Evolutionary conservation across 2,329 filamentous ascomycete species (phyloP), one percentile per base, ranked within the genome.

Genomic region (Aureobasidium lini): DNA sequence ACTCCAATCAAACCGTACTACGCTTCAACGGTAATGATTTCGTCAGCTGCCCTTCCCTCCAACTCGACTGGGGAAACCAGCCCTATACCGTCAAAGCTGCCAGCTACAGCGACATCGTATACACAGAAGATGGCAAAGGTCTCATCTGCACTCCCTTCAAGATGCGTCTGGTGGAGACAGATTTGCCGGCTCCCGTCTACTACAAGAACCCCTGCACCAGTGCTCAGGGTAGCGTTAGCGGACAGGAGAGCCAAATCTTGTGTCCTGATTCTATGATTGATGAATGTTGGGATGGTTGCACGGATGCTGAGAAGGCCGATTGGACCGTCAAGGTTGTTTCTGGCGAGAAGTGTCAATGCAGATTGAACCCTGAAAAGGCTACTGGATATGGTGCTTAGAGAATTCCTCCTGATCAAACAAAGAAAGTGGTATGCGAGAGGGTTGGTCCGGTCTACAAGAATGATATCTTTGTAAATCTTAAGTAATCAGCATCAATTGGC

Each of bases 121-220:
- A 39, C 16, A 8, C 11, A 3, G 32, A 50, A 6, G 10, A 37
- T 5, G 6, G 9, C 44, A 8, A 8, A 9, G 10, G 34, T 36
- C 43, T 46, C 43, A 16, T 15, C 13, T 37, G 31, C 48, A 37
- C 31, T 4, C 48, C 48, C 9, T 56, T 56, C 39, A 56, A 56
- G 52, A 43, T 54, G 50, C 18, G 36, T 31, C 13, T 54, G 36
- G 50, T n/a, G 6, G 50, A 54, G 50, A 42, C 37, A 2, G 50
- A 43, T 16, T 7, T 34, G 23, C 36, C 50, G 23, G 50, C 50
- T 81, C 11, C 29, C 4, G n/a, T 42, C 3, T 42, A 54, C 15
- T 54, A 71, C 6, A 29, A 11, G 2, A 28, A 16, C 16, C 15
- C 18, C 15, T 46, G 42, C 42, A 46, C 42, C 23, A 11, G 16